Percentiles rank a stretch among this genome's conserved stretches.
phyloP scores from a whole-genome alignment of 2,329 filamentous ascomycete species.

The Furcasterigmium furcatum region DNA sequence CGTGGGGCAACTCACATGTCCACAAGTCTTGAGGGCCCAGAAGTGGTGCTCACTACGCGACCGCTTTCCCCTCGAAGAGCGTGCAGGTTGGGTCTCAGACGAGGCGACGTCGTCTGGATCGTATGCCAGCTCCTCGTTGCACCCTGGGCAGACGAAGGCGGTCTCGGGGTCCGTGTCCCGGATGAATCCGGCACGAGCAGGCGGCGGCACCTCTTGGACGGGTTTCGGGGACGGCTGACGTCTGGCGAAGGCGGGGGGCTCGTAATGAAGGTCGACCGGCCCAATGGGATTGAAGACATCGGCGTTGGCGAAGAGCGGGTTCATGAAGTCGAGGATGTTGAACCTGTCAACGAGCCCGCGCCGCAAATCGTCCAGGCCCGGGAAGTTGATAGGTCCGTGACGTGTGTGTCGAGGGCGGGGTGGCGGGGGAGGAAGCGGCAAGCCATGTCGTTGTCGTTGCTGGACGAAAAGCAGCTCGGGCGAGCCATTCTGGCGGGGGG shows the following conservation, averaged over 20 bases:
- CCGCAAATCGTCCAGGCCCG: background rate
- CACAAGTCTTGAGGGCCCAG: constrained; percentile 87
- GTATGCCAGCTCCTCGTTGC: constrained; percentile 77
- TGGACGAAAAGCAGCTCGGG: no score
- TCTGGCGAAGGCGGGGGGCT: constrained; percentile 22
- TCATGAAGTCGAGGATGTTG: background rate
- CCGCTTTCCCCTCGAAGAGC: constrained; percentile 38
- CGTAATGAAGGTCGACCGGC: constrained; percentile 13
- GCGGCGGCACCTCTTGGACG: constrained; percentile 59
- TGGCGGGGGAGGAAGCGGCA: constrained; percentile 2
- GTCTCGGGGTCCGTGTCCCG: constrained; percentile 70
- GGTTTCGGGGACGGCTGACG: constrained; percentile 35
- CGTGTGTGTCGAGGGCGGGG: constrained; percentile 14
- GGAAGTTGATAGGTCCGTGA: no score
- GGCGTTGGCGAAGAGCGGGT: background rate
- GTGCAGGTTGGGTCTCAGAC: constrained; percentile 14
- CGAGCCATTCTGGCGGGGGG: no score
- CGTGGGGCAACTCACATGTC: constrained; percentile 64
- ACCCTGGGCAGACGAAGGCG: constrained; percentile 80
- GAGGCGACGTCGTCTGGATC: constrained; percentile 47
- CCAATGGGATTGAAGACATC: constrained; percentile 8
- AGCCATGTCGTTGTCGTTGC: background rate
- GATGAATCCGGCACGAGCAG: constrained; percentile 74
- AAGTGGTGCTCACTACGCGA: constrained; percentile 73
- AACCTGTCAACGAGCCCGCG: background rate